Base-by-base conservation (phyloP, 129 eudicot genomes). In the Escallonia herrerae region DNA sequence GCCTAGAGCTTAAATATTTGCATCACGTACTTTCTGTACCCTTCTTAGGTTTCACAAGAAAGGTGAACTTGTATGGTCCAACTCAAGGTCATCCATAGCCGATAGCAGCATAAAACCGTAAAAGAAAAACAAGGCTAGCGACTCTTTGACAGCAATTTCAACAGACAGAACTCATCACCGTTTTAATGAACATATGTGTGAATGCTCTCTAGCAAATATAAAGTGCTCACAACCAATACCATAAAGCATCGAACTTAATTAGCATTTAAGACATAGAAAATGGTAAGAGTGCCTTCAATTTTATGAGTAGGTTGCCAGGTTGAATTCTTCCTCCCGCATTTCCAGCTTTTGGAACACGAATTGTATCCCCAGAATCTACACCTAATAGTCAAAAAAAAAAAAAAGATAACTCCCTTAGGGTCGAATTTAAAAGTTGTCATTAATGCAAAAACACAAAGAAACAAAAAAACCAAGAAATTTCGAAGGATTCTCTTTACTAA, bases 331-430 rank as follows among this genome's bases (percentile, higher is more conserved):
- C 70, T 68, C 95, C 96, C 62, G 84, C 78, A 76, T 88, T 87
- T 33, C 98, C 96, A 77, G 87, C 96, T 73, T 85, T 72, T 67
- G 96, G 89, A 58, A 91, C 88, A 75, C 89, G 82, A 74, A 91
- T 88, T 13, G 86, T 83, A 76, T 88, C 98, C 67, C 95, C 98
- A 72, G 96, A 72, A 72, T 91, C 96, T 64, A 91, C 84, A 40
- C 98, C 98, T 91, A 64, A 64, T 54, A 75, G 67, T 13, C n/a
- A n/a, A n/a, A n/a, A n/a, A n/a, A 62, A 22, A 22, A 22, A 22
- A 22, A 22, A 22, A 22, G 0, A 22, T 22, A 22, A 22, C 33
- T 22, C 33, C 33, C 33, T 22, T 22, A 22, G 33, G 1, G 33
- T 22, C 33, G 1, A 22, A 22, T 22, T 22, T 22, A 22, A 22